Base-by-base conservation (phyloP, 78 protist genomes). In the Dictyostelium discoideum region DNA sequence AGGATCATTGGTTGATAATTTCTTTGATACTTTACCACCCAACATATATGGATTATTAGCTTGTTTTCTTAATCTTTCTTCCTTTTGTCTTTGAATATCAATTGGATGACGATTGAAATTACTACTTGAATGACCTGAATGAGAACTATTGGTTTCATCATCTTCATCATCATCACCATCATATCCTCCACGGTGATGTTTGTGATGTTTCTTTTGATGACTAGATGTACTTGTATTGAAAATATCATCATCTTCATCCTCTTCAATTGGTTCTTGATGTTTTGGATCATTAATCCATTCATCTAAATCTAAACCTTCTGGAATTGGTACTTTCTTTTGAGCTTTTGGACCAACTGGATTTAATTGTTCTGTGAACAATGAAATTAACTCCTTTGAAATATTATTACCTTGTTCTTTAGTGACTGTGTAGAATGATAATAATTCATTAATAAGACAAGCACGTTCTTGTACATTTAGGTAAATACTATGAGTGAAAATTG, bases 391-490 rank as follows among this genome's bases (percentile, higher is more conserved):
- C 60, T 13, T 13, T 73, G 96, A 86, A 10, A 92, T 83, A 26
- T 73, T 80, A 13, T 84, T 86, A 3, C 96, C 96, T 48, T 81
- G 73, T 13, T 69, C 97, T 10, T 57, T 44, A 73, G 44, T 73
- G 0, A 79, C 88, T 0, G 44, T 16, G 54, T 90, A 73, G 79
- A 96, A 69, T 87, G 63, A 80, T 32, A 97, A 22, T 7, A 92
- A 46, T 40, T 93, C 93, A 48, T 44, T 57, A 48, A 92, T 82
- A 5, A 92, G 80, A 72, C 96, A 92, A 11, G 97, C 96, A 63
- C 99, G 95, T 95, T 98, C 99, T 83, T 98, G 99, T 5, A 98
- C 99, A 39, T 98, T 99, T 37, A 97, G 50, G 42, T 96, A 95
- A 26, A 79, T 82, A 16, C 74, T 24, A 22, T 79, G 96, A 20